Evolutionary conservation across 208 protist species (phyloP), one percentile per base, ranked within the genome.

Genomic region (Endotrypanum monterogeii): DNA sequence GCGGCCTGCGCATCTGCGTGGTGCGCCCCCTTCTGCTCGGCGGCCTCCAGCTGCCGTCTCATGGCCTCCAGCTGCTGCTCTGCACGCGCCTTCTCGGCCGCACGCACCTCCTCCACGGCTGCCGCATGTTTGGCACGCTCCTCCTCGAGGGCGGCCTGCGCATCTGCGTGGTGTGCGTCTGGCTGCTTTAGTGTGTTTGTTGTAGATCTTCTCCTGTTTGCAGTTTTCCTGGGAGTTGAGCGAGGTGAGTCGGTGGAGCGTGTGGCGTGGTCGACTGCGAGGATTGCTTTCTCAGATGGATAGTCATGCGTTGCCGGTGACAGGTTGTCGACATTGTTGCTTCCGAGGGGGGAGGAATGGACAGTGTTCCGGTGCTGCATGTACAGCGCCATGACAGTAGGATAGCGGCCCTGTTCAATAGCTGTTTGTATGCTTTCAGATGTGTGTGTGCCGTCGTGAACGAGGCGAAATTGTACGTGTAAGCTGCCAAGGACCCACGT

Each of bases 401-500:
- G 50, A 70, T 73, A 83, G 9, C 23, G n/a, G 16, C 60, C 65
- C 18, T 58, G 51, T 3, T 83, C 71, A 7, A 86, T 1, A 14
- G 30, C n/a, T 30, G 52, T 5, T 77, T 84, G 79, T 52, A 84
- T 41, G 25, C 48, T 63, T 46, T 37, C 46, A 7, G 9, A 18
- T 39, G 20, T 46, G 18, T 74, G 28, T 16, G 23, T 50, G 35
- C 58, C 46, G 28, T 65, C 25, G 76, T 91, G 87, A 67, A 67
- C 44, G 16, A 89, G 77, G 56, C 75, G 69, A 56, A 81, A 86
- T 16, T 72, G 20, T 35, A 79, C 79, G 58, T 85, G 79, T 51
- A 88, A 74, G 28, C 75, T 79, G 67, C 73, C 78, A n/a, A 81
- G 44, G 37, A 62, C 61, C 51, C 75, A 67, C 51, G 5, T 23